These are phyloP conservation scores for Ophiostoma perfectum DNA, from an alignment of 2,329 filamentous ascomycete species.

Conservation along the genomic window DNA sequence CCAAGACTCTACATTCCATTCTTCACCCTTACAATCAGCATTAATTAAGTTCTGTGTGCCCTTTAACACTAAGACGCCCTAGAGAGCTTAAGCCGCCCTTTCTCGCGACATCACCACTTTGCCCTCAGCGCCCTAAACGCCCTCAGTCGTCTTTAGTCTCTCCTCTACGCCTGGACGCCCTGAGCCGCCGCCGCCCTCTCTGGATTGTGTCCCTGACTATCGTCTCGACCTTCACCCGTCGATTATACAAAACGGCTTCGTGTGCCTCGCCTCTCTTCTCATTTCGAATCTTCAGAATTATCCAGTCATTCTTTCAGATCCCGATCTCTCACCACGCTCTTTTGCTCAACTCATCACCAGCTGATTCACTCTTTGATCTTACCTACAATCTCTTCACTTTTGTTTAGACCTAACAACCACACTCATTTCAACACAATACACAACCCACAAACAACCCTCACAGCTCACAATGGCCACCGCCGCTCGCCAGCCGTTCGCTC, in stretches of 20 bases:
- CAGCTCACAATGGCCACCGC: conserved; percentile 47
- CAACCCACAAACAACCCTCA: not conserved
- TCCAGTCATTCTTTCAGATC: conserved; percentile 9
- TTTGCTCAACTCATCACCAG: not conserved
- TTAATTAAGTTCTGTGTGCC: not conserved
- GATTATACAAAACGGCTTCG: not conserved
- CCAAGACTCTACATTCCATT: not conserved
- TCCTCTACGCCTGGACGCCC: not conserved
- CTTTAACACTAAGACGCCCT: conserved; percentile 8
- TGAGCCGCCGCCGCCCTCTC: conserved; percentile 1
- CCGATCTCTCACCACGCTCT: conserved; percentile 9
- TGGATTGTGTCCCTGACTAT: conserved; percentile 2
- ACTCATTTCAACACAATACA: not conserved
- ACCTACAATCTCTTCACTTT: not conserved
- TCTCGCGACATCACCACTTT: conserved; percentile 7
- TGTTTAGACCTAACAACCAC: not conserved
- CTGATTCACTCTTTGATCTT: conserved; percentile 8
- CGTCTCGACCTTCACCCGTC: not conserved
- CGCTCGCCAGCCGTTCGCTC: conserved; percentile 68
- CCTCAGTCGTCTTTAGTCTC: not conserved
- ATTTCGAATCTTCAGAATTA: not conserved
- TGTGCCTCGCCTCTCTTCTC: not conserved
- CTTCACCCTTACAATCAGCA: conserved; percentile 12
- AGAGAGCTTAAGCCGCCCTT: not conserved
- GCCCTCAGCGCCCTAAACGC: not conserved